Evolutionary conservation across 2,329 filamentous ascomycete genomes (phyloP).

Genomic region (Sarocladium oryzae): DNA sequence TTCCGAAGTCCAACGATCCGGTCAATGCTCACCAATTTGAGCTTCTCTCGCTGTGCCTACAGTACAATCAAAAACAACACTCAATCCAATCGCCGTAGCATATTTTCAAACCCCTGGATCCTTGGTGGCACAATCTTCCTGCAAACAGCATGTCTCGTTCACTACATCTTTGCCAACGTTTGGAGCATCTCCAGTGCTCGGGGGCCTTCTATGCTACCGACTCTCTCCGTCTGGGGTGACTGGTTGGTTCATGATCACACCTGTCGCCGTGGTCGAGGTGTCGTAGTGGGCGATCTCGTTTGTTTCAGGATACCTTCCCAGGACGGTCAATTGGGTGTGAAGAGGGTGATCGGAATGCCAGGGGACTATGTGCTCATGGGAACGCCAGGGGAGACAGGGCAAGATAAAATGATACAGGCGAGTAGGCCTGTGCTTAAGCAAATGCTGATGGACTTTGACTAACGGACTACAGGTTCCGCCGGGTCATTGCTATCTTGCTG

Average conservation of each 20-base stretch:
- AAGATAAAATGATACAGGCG: conserved; percentile 60
- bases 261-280: conserved; percentile 59
- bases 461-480: conserved; percentile 60
- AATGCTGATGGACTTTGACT: too few species aligned
- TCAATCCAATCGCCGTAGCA: not conserved
- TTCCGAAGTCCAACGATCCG: too few species aligned
- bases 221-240: conserved; percentile 62
- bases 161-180: conserved; percentile 50
- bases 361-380: conserved; percentile 69
- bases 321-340: conserved; percentile 55
- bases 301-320: conserved; percentile 68
- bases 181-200: conserved; percentile 52
- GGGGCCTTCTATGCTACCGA: conserved; percentile 87
- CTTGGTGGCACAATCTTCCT: conserved; percentile 11
- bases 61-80: not conserved
- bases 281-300: conserved; percentile 77
- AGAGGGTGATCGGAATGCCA: conserved; percentile 71
- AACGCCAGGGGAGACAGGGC: conserved; percentile 44
- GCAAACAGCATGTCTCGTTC: conserved; percentile 32
- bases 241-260: conserved; percentile 61
- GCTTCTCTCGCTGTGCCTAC: not conserved
- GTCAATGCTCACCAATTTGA: not conserved
- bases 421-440: conserved; percentile 7
- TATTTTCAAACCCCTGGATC: conserved; percentile 24
- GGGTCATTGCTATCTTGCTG: conserved; percentile 86